phyloP scores from a whole-genome alignment of 2,329 filamentous ascomycete species.

The Cordyceps cateniannulata region DNA sequence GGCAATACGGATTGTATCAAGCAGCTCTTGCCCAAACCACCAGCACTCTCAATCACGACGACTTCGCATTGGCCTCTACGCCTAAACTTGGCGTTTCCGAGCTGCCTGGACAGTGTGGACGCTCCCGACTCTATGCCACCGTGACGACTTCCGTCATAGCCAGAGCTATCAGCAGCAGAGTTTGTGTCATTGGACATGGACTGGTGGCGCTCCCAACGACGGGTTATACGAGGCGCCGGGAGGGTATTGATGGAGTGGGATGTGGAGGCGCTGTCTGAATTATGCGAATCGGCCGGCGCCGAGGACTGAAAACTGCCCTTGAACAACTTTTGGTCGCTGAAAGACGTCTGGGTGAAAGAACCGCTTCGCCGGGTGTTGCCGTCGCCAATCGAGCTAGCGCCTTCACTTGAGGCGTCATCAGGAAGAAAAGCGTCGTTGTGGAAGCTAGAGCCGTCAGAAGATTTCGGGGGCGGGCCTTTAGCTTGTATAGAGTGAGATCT shows the following conservation, averaged over 20 bases:
- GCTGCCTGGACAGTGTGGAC: slow-evolving; percentile 46
- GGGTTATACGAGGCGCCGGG: slow-evolving; percentile 30
- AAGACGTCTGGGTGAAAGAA: slow-evolving; percentile 41
- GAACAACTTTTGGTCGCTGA: slow-evolving; percentile 34
- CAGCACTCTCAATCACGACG: slow-evolving; percentile 53
- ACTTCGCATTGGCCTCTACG: slow-evolving; percentile 59
- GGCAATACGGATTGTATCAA: slow-evolving; percentile 57
- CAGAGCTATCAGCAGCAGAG: slow-evolving; percentile 38
- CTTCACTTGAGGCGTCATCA: slow-evolving; percentile 53
- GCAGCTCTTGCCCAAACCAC: slow-evolving; percentile 59
- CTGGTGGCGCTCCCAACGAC: slow-evolving; percentile 46
- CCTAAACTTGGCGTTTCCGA: slow-evolving; percentile 52
- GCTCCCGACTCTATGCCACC: slow-evolving; percentile 39
- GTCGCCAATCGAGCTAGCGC: slow-evolving; percentile 48
- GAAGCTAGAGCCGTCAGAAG: slow-evolving; percentile 49
- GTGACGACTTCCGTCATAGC: slow-evolving; percentile 36
- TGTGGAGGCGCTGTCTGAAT: slow-evolving; percentile 42
- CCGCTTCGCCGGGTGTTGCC: slow-evolving; percentile 42
- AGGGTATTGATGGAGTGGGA: slow-evolving; percentile 30
- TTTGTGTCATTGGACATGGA: slow-evolving; percentile 44
- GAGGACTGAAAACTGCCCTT: slow-evolving; percentile 36
- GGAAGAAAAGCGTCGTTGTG: slow-evolving; percentile 42
- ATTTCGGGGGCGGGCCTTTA: slow-evolving; percentile 35
- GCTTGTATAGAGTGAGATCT: slow-evolving; percentile 51
- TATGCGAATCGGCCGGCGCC: slow-evolving; percentile 33